phyloP scores from a whole-genome alignment of 352 stramenopile species.

The Globisporangium okanoganense region DNA sequence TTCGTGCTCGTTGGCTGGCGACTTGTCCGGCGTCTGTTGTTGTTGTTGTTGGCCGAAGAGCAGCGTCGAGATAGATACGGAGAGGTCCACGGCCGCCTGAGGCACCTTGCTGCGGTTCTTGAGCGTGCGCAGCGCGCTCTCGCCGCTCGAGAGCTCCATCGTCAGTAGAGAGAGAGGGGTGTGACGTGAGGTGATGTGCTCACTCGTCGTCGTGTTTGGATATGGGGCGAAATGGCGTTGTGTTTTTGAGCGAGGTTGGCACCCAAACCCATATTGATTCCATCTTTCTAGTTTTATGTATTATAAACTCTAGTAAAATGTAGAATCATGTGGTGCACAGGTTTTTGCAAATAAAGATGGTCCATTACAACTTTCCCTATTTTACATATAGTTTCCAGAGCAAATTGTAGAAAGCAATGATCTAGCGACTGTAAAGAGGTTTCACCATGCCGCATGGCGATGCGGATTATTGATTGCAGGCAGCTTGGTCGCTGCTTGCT shows the following conservation, averaged over 20 bases:
- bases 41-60: slow-evolving; percentile 9
- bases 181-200: background rate
- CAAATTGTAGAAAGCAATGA: background rate
- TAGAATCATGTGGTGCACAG: background rate
- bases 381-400: background rate
- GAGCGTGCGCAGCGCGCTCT: slow-evolving; percentile 69
- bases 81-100: slow-evolving; percentile 31
- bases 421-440: background rate
- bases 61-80: slow-evolving; percentile 29
- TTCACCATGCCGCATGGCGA: background rate
- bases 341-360: too few species aligned
- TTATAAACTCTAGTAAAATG: background rate
- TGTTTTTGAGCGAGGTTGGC: background rate
- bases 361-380: background rate
- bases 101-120: slow-evolving; percentile 66
- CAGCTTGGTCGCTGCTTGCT: slow-evolving; percentile 4
- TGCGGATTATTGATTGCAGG: slow-evolving; percentile 6
- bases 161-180: background rate
- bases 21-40: background rate
- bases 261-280: too few species aligned
- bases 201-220: background rate
- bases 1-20: slow-evolving; percentile 7
- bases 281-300: background rate
- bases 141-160: slow-evolving; percentile 71
- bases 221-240: background rate